Evolutionary conservation across 768 basidiomycete species (phyloP).

Genomic region (Thelephora ganbajun): DNA sequence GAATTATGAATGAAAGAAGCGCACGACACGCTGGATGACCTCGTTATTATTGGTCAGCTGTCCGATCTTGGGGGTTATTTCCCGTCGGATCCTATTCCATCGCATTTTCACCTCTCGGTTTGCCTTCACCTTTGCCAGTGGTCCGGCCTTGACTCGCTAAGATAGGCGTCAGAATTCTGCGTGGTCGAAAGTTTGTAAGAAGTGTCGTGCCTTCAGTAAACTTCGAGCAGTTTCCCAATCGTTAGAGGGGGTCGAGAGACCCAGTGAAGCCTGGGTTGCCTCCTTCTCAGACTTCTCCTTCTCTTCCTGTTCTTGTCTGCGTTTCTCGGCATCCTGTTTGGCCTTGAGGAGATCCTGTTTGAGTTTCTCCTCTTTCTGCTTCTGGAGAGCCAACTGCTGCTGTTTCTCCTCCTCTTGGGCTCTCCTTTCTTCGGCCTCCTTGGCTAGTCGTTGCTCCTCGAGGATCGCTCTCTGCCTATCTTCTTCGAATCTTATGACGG

Average conservation of each 20-base stretch:
- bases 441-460: slow-evolving; percentile 39
- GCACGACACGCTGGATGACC: slow-evolving; percentile 51
- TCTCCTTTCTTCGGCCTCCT: slow-evolving; percentile 8
- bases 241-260: slow-evolving; percentile 39
- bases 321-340: slow-evolving; percentile 5
- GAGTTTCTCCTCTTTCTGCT: slow-evolving; percentile 21
- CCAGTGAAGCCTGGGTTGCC: slow-evolving; percentile 26
- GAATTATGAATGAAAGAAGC: slow-evolving; percentile 15
- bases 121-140: slow-evolving; percentile 51
- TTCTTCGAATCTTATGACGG: slow-evolving; percentile 47
- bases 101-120: slow-evolving; percentile 37
- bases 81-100: slow-evolving; percentile 58
- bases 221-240: slow-evolving; percentile 52
- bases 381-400: slow-evolving; percentile 8
- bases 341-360: slow-evolving; percentile 14
- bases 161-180: slow-evolving; percentile 5
- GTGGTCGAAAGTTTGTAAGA: slow-evolving; percentile 7
- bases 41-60: slow-evolving; percentile 64
- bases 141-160: slow-evolving; percentile 50
- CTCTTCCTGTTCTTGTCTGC: slow-evolving; percentile 16
- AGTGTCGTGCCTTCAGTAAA: slow-evolving; percentile 33
- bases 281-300: slow-evolving; percentile 21
- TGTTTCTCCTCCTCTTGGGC: slow-evolving; percentile 16
- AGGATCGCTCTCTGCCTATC: slow-evolving; percentile 36
- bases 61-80: slow-evolving; percentile 78